phyloP scores from a whole-genome alignment of 352 stramenopile genomes.

The Phytophthora lateralis region DNA sequence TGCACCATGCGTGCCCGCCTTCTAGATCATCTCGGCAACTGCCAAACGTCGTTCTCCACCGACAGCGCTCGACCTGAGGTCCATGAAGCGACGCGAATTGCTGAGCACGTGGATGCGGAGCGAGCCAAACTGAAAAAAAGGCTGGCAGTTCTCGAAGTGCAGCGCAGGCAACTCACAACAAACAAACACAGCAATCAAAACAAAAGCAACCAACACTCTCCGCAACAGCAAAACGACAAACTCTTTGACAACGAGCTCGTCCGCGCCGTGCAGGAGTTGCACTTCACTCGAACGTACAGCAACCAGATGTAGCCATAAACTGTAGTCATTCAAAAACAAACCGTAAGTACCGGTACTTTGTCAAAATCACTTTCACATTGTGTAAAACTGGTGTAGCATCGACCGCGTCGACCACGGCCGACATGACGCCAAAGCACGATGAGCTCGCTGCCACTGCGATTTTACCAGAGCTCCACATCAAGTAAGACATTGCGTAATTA shows the following conservation, averaged over 20 bases:
- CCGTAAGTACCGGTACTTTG: too few species aligned
- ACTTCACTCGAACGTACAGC: slow-evolving; percentile 29
- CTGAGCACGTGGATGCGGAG: slow-evolving; percentile 20
- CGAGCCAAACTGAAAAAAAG: slow-evolving; percentile 22
- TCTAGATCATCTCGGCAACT: slow-evolving; percentile 12
- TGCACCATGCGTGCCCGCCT: slow-evolving; percentile 38
- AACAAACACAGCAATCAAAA: not conserved
- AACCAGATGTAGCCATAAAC: slow-evolving; percentile 22
- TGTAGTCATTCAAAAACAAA: slow-evolving; percentile 2
- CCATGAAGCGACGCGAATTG: slow-evolving; percentile 17
- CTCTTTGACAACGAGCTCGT: slow-evolving; percentile 42
- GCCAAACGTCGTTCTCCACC: not conserved
- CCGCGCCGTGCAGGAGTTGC: slow-evolving; percentile 36
- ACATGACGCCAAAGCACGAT: slow-evolving; percentile 7
- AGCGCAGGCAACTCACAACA: slow-evolving; percentile 17
- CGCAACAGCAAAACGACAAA: slow-evolving; percentile 10
- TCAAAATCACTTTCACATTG: slow-evolving; percentile 3
- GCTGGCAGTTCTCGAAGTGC: slow-evolving; percentile 23
- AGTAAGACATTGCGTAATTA: slow-evolving; percentile 34
- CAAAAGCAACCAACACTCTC: slow-evolving; percentile 10
- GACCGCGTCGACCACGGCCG: slow-evolving; percentile 7
- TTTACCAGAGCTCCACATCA: slow-evolving; percentile 62
- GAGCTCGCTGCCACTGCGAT: slow-evolving; percentile 12
- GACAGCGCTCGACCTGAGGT: not conserved
- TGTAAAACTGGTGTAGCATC: slow-evolving; percentile 14